These are phyloP conservation scores for Brassica balearica DNA, from an alignment of 441 rosid species.

Conservation along the genomic window DNA sequence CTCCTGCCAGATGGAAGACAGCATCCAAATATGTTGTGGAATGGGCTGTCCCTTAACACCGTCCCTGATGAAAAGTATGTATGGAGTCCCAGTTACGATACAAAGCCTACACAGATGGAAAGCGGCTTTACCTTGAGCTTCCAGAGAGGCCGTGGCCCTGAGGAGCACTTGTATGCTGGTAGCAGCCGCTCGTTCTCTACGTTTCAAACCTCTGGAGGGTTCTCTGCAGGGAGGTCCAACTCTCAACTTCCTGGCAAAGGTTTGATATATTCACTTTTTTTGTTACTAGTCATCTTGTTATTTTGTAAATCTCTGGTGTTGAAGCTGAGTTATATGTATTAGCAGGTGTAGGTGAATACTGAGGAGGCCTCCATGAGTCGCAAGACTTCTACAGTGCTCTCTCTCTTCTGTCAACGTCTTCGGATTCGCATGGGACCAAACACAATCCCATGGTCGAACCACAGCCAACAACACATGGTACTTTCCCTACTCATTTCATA, in stretches of 20 bases:
- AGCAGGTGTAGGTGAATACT: constrained; percentile 69
- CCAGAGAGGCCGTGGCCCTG: constrained; percentile 51
- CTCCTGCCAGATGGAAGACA: constrained; percentile 58
- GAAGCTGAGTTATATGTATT: constrained; percentile 23
- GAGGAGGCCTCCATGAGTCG: constrained; percentile 58
- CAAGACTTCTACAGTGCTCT: constrained; percentile 89
- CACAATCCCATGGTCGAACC: constrained; percentile 28
- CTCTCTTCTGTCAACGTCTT: constrained; percentile 99
- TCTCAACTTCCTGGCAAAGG: constrained; percentile 46
- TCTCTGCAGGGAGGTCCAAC: constrained; percentile 37
- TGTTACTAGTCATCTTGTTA: not conserved
- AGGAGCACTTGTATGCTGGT: constrained; percentile 49
- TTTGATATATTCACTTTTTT: constrained; percentile 41
- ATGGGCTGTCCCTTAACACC: constrained; percentile 52
- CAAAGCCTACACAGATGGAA: constrained; percentile 59
- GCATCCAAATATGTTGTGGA: constrained; percentile 58
- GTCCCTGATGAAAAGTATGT: constrained; percentile 45
- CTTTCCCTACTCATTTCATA: constrained; percentile 40
- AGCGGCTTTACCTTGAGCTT: constrained; percentile 49
- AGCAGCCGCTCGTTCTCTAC: constrained; percentile 46
- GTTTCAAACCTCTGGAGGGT: constrained; percentile 51
- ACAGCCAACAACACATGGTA: constrained; percentile 33
- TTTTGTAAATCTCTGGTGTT: constrained; percentile 5
- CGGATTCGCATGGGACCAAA: constrained; percentile 58
- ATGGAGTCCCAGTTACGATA: constrained; percentile 54